Percentiles rank a stretch among this genome's conserved stretches.
Evolutionary conservation across 495 filamentous ascomycete genomes (phyloP).

Genomic region (Aspergillus sclerotioniger): DNA sequence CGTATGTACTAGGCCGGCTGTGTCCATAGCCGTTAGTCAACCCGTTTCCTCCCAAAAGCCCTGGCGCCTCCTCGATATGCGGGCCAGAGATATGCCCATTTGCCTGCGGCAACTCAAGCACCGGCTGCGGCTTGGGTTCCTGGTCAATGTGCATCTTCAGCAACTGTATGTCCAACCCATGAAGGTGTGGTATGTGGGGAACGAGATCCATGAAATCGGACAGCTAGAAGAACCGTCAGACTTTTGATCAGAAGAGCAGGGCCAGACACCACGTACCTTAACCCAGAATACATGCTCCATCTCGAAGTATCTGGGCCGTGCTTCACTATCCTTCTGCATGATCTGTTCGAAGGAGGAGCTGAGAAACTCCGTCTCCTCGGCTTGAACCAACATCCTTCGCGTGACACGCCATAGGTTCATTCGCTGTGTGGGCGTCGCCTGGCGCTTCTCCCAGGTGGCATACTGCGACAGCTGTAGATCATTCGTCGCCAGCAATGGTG

Average conservation of each 20-base stretch:
- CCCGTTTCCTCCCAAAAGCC: slow-evolving; percentile 27
- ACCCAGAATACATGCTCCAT: slow-evolving; percentile 73
- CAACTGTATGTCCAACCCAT: slow-evolving; percentile 55
- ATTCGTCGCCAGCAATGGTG: slow-evolving; percentile 71
- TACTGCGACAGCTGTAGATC: slow-evolving; percentile 72
- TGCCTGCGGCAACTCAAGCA: slow-evolving; percentile 21
- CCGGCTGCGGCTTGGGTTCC: slow-evolving; percentile 27
- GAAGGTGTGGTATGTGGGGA: slow-evolving; percentile 67
- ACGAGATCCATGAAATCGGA: slow-evolving; percentile 74
- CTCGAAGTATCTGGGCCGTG: slow-evolving; percentile 50
- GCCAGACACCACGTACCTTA: slow-evolving; percentile 50
- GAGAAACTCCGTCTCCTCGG: slow-evolving; percentile 37
- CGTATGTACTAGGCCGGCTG: slow-evolving; percentile 47
- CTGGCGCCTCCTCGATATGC: slow-evolving; percentile 21
- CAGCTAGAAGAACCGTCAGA: slow-evolving; percentile 49
- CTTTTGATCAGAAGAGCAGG: neutral
- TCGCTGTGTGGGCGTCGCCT: slow-evolving; percentile 45
- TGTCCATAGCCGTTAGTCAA: slow-evolving; percentile 42
- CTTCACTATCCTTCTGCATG: slow-evolving; percentile 47
- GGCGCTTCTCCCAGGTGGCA: slow-evolving; percentile 63
- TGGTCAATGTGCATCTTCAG: slow-evolving; percentile 49
- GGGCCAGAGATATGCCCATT: slow-evolving; percentile 34
- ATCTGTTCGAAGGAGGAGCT: slow-evolving; percentile 41
- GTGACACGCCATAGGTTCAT: slow-evolving; percentile 54
- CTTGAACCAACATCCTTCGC: slow-evolving; percentile 48